phyloP scores from a whole-genome alignment of 306 rosid species.

The Pyrus communis region DNA sequence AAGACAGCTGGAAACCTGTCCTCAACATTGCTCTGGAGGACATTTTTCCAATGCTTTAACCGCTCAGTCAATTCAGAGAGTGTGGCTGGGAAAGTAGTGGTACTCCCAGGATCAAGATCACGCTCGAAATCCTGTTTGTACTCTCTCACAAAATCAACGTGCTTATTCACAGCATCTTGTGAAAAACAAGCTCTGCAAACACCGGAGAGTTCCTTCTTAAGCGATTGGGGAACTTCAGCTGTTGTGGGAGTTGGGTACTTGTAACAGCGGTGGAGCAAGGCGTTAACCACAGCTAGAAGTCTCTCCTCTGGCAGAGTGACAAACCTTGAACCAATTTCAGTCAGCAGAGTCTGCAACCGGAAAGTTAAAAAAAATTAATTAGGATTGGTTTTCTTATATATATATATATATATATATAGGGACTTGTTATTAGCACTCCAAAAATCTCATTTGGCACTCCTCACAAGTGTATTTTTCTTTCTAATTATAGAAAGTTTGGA shows the following conservation, averaged over 20 bases:
- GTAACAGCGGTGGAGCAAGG: slow-evolving; percentile 98
- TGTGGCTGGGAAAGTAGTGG: slow-evolving; percentile 82
- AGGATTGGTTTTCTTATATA: background rate
- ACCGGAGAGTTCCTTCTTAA: slow-evolving; percentile 97
- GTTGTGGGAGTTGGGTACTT: slow-evolving; percentile 99
- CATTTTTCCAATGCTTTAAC: slow-evolving; percentile 95
- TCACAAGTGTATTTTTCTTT: no score
- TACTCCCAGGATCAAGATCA: slow-evolving; percentile 99
- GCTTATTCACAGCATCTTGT: slow-evolving; percentile 93
- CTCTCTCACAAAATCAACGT: slow-evolving; percentile 96
- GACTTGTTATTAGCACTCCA: no score
- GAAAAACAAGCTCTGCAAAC: slow-evolving; percentile 99
- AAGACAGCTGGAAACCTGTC: slow-evolving; percentile 97
- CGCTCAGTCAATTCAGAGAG: slow-evolving; percentile 89
- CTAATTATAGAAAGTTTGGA: no score
- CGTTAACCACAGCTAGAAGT: slow-evolving; percentile 96
- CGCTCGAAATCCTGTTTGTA: slow-evolving; percentile 97
- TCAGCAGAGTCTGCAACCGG: slow-evolving; percentile 62
- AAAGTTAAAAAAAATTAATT: background rate
- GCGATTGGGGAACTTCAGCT: slow-evolving; percentile 99
- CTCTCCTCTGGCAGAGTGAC: slow-evolving; percentile 99
- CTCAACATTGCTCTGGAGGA: slow-evolving; percentile 96
- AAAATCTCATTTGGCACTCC: no score
- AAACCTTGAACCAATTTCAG: slow-evolving; percentile 97
- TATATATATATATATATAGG: background rate